These are phyloP conservation scores for Pisolithus orientalis DNA, from an alignment of 768 basidiomycete species.

Conservation along the genomic window DNA sequence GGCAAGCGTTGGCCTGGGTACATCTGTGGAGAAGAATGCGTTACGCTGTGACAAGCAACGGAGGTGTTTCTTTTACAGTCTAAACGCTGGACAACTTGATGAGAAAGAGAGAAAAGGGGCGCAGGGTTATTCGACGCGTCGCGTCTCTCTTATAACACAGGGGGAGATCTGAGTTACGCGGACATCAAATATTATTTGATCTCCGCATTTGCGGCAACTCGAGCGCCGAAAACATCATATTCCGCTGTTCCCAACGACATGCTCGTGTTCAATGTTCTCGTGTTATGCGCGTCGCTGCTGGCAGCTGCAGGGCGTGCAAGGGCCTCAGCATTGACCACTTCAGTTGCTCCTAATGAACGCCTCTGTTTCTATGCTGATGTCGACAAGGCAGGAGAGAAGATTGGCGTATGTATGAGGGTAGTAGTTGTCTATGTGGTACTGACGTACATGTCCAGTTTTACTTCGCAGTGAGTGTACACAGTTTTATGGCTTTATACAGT, in stretches of 20 bases:
- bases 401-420: conserved; percentile 54
- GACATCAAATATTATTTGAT: background rate
- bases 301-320: conserved; percentile 28
- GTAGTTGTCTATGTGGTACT: conserved; percentile 1
- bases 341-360: conserved; percentile 71
- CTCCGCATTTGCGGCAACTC: conserved; percentile 15
- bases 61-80: too few relatives aligned
- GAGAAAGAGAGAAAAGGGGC: too few relatives aligned
- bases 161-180: background rate
- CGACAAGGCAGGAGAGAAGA: conserved; percentile 91
- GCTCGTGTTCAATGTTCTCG: conserved; percentile 18
- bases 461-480: conserved; percentile 70
- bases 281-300: conserved; percentile 21
- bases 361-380: conserved; percentile 95
- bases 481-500: background rate
- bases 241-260: conserved; percentile 6
- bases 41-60: too few relatives aligned
- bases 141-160: background rate
- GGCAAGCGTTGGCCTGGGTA: background rate
- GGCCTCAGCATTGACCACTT: conserved; percentile 73
- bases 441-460: conserved; percentile 61
- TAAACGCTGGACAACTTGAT: too few relatives aligned
- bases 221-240: conserved; percentile 14
- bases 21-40: background rate
- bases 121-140: background rate